These are phyloP conservation scores for Colletotrichum gloeosporioides DNA, from an alignment of 2,329 filamentous ascomycete species.

Conservation along the genomic window DNA sequence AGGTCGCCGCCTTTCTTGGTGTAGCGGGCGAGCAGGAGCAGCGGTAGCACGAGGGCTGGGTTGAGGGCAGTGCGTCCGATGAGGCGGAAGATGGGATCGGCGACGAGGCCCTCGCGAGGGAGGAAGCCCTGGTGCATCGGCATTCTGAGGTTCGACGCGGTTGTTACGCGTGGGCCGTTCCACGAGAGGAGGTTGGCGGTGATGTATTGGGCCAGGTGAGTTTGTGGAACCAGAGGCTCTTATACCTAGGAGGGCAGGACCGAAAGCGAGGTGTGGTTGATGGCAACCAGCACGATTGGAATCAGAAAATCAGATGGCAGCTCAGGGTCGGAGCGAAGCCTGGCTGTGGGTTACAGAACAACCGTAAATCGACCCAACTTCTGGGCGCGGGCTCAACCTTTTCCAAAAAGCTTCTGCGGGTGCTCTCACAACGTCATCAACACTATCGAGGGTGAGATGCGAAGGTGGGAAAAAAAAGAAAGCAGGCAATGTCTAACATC, in stretches of 20 bases:
- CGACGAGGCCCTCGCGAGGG: slow-evolving; percentile 63
- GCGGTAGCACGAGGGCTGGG: slow-evolving; percentile 66
- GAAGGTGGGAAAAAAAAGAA: background rate
- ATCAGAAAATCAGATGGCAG: background rate
- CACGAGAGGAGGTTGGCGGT: background rate
- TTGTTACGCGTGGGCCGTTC: background rate
- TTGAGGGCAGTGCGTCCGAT: slow-evolving; percentile 68
- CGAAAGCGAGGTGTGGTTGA: background rate
- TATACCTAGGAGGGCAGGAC: background rate
- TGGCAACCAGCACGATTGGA: background rate
- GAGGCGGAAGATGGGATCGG: slow-evolving; percentile 63
- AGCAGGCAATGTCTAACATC: background rate
- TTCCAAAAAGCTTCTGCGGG: background rate
- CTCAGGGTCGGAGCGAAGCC: background rate
- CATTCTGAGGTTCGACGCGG: background rate
- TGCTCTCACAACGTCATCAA: background rate
- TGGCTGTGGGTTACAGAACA: background rate
- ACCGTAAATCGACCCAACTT: background rate
- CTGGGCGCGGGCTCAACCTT: background rate
- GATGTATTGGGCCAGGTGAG: background rate
- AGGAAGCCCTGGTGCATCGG: slow-evolving; percentile 54
- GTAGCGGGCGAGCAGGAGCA: slow-evolving; percentile 67
- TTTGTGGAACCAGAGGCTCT: background rate
- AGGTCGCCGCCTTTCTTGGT: slow-evolving; percentile 66
- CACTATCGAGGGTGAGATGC: background rate